Evolutionary conservation across 805 yeast species (phyloP).

Genomic region (Ogataea saltuana): DNA sequence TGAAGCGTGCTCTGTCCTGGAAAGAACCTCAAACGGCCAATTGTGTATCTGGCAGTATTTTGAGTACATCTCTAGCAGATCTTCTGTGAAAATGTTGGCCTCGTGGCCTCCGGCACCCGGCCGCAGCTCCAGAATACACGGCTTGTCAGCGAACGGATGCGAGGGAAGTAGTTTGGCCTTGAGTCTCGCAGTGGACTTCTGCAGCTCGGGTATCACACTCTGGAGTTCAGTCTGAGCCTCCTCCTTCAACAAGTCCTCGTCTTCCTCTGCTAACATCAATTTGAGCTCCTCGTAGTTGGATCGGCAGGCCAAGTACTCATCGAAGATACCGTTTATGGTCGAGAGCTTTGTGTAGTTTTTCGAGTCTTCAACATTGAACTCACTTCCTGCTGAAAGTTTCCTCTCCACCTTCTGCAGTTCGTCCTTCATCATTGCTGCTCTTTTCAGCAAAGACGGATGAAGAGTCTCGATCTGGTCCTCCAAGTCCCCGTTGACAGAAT

Average conservation of each 20-base stretch:
- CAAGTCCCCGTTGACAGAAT: neutral
- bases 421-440: conserved; percentile 43
- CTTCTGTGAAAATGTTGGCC: conserved; percentile 83
- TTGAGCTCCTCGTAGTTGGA: conserved; percentile 37
- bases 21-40: conserved; percentile 69
- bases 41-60: conserved; percentile 61
- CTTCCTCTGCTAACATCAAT: conserved; percentile 36
- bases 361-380: conserved; percentile 49
- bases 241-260: conserved; percentile 44
- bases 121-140: conserved; percentile 80
- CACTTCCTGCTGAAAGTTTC: conserved; percentile 42
- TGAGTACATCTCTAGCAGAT: conserved; percentile 78
- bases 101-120: conserved; percentile 98
- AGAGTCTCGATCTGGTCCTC: conserved; percentile 18
- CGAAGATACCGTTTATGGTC: conserved; percentile 42
- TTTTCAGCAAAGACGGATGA: conserved; percentile 52
- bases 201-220: conserved; percentile 44
- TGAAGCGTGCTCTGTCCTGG: conserved; percentile 54
- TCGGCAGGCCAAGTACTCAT: conserved; percentile 38
- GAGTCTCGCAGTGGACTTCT: conserved; percentile 44
- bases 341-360: conserved; percentile 49
- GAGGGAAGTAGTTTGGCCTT: conserved; percentile 69
- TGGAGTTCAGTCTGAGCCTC: conserved; percentile 68
- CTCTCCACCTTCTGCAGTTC: conserved; percentile 46
- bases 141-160: conserved; percentile 70